phyloP scores from a whole-genome alignment of 345 rosid genomes.

The Rhodomyrtus tomentosa region DNA sequence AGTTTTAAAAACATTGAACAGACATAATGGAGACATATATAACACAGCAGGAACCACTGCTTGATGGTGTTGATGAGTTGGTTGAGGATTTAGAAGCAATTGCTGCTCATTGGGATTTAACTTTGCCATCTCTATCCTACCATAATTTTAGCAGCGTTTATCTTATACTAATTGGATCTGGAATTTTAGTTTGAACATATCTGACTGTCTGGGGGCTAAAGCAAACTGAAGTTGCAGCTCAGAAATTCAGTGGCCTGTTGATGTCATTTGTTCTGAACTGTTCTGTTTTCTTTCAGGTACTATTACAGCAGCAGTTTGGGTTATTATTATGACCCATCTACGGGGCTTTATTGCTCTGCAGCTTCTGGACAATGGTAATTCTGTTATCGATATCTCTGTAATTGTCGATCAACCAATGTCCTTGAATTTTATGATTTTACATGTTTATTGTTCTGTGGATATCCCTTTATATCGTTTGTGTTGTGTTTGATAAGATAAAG shows the following conservation, averaged over 20 bases:
- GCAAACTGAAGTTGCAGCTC: not conserved
- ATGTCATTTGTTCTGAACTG: not conserved
- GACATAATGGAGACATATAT: not conserved
- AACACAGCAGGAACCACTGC: not conserved
- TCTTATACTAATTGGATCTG: not conserved
- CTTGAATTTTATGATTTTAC: not conserved
- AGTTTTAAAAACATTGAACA: not conserved
- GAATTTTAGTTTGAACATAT: not conserved
- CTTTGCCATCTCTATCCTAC: not conserved
- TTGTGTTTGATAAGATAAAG: not conserved
- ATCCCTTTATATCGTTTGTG: not conserved
- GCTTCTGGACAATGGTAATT: conserved; percentile 79
- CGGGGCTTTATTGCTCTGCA: conserved; percentile 73
- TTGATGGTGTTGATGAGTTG: not conserved
- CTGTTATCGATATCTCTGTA: not conserved
- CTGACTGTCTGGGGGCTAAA: not conserved
- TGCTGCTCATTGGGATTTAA: not conserved
- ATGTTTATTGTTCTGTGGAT: not conserved
- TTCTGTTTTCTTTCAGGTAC: conserved; percentile 41
- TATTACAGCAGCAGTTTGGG: conserved; percentile 90
- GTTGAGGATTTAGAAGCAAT: not conserved
- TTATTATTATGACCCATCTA: conserved; percentile 78
- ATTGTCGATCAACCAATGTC: not conserved
- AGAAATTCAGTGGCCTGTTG: not conserved
- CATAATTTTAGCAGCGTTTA: not conserved